Evolutionary conservation across 257 asterid species (phyloP).

Genomic region (Solanum tacnaense): DNA sequence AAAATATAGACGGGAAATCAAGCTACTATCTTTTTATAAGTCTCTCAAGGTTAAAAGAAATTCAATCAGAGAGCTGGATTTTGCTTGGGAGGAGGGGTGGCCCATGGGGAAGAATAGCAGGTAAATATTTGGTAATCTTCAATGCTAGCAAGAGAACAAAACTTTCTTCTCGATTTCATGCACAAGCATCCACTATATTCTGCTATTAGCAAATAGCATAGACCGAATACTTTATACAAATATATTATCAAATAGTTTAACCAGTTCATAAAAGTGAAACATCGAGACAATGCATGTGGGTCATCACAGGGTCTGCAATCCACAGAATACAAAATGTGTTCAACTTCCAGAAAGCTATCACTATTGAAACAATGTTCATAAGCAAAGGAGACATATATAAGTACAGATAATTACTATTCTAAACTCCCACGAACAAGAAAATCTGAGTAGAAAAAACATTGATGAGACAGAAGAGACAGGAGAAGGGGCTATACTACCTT

Average conservation of each 20-base stretch:
- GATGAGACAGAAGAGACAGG: not conserved
- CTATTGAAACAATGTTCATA: not conserved
- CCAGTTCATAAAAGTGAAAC: not conserved
- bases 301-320: not conserved
- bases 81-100: not conserved
- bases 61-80: not conserved
- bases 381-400: not conserved
- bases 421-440: not conserved
- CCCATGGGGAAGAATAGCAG: not conserved
- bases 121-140: not conserved
- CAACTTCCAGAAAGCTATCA: not conserved
- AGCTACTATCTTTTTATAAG: not conserved
- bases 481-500: slow-evolving; percentile 6
- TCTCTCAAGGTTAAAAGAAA: not conserved
- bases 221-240: not conserved
- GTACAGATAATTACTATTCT: not conserved
- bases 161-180: not conserved
- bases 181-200: not conserved
- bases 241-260: not conserved
- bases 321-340: not conserved
- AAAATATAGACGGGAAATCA: slow-evolving; percentile 2
- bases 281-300: not conserved
- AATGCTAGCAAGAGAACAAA: not conserved
- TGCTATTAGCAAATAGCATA: not conserved
- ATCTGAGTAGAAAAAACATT: not conserved